Evolutionary conservation across 78 protist genomes (phyloP).

Genomic region (Blattamonas nauphoetae): DNA sequence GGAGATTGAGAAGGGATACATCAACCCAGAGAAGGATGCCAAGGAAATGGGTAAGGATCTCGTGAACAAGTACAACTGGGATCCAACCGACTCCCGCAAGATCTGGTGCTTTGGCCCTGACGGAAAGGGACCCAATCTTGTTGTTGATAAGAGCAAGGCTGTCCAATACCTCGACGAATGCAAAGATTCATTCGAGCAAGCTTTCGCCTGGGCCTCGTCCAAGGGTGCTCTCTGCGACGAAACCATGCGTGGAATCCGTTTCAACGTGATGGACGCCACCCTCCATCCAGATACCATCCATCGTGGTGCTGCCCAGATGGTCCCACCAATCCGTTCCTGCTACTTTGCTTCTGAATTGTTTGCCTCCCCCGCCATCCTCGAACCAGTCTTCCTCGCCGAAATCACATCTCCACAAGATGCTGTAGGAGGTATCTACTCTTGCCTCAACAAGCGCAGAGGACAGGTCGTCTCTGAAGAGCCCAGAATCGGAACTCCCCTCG

Average conservation of each 20-base stretch:
- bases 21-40: conserved; percentile 12
- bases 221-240: conserved; percentile 94
- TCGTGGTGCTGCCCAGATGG: conserved; percentile 64
- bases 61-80: conserved; percentile 72
- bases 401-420: conserved; percentile 80
- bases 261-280: no score
- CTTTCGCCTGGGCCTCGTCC: conserved; percentile 82
- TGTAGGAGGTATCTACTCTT: conserved; percentile 68
- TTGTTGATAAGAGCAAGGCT: conserved; percentile 71
- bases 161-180: no score
- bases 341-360: conserved; percentile 60
- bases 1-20: conserved; percentile 69
- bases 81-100: conserved; percentile 67
- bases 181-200: no score
- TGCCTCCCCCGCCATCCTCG: conserved; percentile 80
- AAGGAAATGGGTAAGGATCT: conserved; percentile 24
- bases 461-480: conserved; percentile 17
- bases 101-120: conserved; percentile 97
- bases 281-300: conserved; percentile 97
- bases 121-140: conserved; percentile 80
- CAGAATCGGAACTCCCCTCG: not conserved
- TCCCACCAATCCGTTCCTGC: conserved; percentile 81
- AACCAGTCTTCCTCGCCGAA: conserved; percentile 86
- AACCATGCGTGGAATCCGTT: no score
- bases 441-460: conserved; percentile 47